Base-by-base conservation (phyloP, 208 protist genomes). In the Trypanosoma cruzi region DNA sequence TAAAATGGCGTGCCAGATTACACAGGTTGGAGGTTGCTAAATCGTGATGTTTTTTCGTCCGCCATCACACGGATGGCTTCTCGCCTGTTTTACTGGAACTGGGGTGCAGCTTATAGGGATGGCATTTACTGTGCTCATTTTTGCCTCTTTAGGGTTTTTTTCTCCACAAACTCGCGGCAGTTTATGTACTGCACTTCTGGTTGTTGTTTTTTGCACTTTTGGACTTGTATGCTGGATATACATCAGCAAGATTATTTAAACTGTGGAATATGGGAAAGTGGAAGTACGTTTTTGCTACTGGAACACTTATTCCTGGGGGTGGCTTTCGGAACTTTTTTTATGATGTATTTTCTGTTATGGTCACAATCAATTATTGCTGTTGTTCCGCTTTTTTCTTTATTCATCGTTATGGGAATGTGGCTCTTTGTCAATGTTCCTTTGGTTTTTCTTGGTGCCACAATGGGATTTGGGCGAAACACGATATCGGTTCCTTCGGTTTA, bases 21-120 rank as follows among this genome's bases (percentile, higher is more conserved):
- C 37, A 92, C 80, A 24, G 82, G 84, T 26, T 99, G 98, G 98
- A 99, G 99, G 79, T 87, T 99, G 24, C 84, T 99, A 14, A 84
- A 90, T 68, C 97, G 96, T 40, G 98, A 99, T 77, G 97, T 98
- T 7, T 99, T 99, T 83, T 93, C n/a, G n/a, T 97, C 20, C 71
- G 92, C 98, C 98, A n/a, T 29, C 32, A 32, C 63, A 89, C 48
- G 64, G 82, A 16, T n/a, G 88, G 58, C 46, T 97, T 44, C 82
- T 99, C 11, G 73, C 91, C 14, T 87, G 94, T n/a, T 73, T 96
- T 36, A 73, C 98, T 46, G 95, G 97, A 64, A 86, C 84, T 67
- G 98, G 97, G 53, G 52, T 84, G 16, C 98, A 99, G 85, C 53
- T 99, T 2, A 75, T 92, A 20, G 79, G 77, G 13, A 68, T 97